These are phyloP conservation scores for Millerozyma miso DNA, from an alignment of 805 yeast genomes.

Conservation along the genomic window DNA sequence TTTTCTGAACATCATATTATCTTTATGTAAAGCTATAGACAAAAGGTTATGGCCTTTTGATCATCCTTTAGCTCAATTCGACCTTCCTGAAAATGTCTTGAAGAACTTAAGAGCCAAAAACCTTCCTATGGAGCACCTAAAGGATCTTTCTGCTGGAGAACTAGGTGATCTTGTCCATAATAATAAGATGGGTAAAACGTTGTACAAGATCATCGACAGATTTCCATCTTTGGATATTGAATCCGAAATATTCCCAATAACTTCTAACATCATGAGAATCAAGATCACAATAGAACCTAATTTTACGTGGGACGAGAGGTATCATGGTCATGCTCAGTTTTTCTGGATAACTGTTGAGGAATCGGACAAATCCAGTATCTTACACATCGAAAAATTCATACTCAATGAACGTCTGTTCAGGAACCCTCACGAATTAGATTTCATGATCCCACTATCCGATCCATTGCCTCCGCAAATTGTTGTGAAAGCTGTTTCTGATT, in stretches of 20 bases:
- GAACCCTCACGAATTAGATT: slow-evolving; percentile 68
- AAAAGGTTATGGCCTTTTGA: slow-evolving; percentile 82
- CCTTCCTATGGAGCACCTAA: slow-evolving; percentile 65
- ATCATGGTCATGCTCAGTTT: slow-evolving; percentile 79
- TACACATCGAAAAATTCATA: slow-evolving; percentile 80
- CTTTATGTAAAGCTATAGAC: slow-evolving; percentile 84
- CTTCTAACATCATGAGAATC: slow-evolving; percentile 79
- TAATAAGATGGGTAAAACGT: slow-evolving; percentile 58
- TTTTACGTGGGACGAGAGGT: slow-evolving; percentile 77
- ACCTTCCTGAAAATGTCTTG: slow-evolving; percentile 62
- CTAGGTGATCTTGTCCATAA: slow-evolving; percentile 90
- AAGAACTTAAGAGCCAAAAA: slow-evolving; percentile 59
- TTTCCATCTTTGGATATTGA: slow-evolving; percentile 76
- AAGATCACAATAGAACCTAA: slow-evolving; percentile 68
- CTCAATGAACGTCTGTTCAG: slow-evolving; percentile 55
- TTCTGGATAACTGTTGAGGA: slow-evolving; percentile 95
- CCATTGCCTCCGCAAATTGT: slow-evolving; percentile 89
- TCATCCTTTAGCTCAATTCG: slow-evolving; percentile 88
- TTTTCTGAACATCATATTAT: slow-evolving; percentile 67
- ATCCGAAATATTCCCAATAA: slow-evolving; percentile 84
- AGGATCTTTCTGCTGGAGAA: slow-evolving; percentile 71
- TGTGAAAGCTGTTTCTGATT: slow-evolving; percentile 73
- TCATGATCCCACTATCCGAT: slow-evolving; percentile 86
- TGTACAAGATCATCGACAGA: slow-evolving; percentile 57
- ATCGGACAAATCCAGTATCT: slow-evolving; percentile 62